These are phyloP conservation scores for Daldinia grandis DNA, from an alignment of 495 filamentous ascomycete genomes.

Conservation along the genomic window DNA sequence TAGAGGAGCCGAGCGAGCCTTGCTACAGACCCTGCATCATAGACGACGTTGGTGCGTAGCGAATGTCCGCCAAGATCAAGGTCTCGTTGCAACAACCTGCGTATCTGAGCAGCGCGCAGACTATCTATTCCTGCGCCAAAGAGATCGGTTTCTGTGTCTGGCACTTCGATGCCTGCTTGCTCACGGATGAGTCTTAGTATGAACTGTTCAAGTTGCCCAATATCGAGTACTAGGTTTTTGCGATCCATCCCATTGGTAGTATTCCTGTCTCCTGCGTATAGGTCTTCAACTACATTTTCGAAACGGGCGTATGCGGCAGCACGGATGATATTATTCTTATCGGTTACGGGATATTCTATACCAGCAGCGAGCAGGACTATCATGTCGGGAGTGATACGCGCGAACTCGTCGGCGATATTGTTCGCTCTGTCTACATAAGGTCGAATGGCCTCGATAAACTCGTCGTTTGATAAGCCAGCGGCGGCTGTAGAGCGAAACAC, in stretches of 20 bases:
- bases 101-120: constrained; percentile 66
- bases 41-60: constrained; percentile 58
- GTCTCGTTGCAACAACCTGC: constrained; percentile 58
- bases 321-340: constrained; percentile 66
- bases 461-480: constrained; percentile 46
- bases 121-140: constrained; percentile 68
- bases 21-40: constrained; percentile 59
- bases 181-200: constrained; percentile 54
- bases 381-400: constrained; percentile 64
- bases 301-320: constrained; percentile 61
- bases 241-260: constrained; percentile 21
- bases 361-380: constrained; percentile 54
- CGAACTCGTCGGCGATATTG: constrained; percentile 58
- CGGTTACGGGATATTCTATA: constrained; percentile 59
- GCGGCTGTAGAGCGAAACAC: constrained; percentile 54
- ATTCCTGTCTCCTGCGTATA: constrained; percentile 54
- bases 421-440: constrained; percentile 60
- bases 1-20: constrained; percentile 58
- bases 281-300: constrained; percentile 55
- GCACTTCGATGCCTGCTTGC: constrained; percentile 52
- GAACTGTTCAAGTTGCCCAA: constrained; percentile 51
- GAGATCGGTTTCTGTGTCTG: constrained; percentile 56
- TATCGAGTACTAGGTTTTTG: constrained; percentile 48
- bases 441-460: constrained; percentile 59
- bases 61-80: constrained; percentile 52